phyloP scores from a whole-genome alignment of 768 basidiomycete species.

The Hemileccinum rubropunctum region DNA sequence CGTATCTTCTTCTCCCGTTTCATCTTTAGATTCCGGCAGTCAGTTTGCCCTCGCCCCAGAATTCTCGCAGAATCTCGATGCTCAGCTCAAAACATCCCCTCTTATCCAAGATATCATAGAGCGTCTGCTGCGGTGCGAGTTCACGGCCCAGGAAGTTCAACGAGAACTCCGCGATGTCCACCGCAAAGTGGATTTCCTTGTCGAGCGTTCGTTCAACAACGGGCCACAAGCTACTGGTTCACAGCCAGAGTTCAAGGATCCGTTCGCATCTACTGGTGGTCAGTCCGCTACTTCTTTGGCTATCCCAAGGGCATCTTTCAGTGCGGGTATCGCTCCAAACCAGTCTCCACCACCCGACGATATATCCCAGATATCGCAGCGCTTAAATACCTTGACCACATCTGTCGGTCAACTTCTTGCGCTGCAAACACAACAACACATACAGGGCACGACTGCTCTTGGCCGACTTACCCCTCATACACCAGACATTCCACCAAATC shows the following conservation, averaged over 20 bases:
- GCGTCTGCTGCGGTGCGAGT: constrained; percentile 70
- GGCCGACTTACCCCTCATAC: constrained; percentile 33
- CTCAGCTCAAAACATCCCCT: constrained; percentile 73
- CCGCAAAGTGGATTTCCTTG: constrained; percentile 72
- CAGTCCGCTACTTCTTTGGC: constrained; percentile 36
- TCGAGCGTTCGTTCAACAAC: constrained; percentile 57
- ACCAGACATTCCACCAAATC: constrained; percentile 47
- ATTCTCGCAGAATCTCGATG: constrained; percentile 53
- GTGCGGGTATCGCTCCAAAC: constrained; percentile 69
- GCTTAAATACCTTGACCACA: constrained; percentile 74
- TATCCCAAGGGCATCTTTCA: constrained; percentile 58
- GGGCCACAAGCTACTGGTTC: constrained; percentile 18
- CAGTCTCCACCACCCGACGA: constrained; percentile 68
- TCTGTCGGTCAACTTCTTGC: constrained; percentile 85
- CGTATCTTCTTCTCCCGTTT: constrained; percentile 71
- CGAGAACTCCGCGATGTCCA: constrained; percentile 71
- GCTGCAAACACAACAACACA: constrained; percentile 69
- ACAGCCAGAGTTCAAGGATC: constrained; percentile 81
- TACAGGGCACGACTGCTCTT: constrained; percentile 44
- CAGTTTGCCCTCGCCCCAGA: constrained; percentile 53
- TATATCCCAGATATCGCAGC: constrained; percentile 71
- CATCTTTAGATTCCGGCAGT: constrained; percentile 73
- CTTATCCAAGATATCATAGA: constrained; percentile 74
- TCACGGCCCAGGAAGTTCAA: constrained; percentile 67
- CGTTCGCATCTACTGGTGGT: constrained; percentile 52